Base-by-base conservation (phyloP, 83 land plant genomes). In the Larix sibirica region DNA sequence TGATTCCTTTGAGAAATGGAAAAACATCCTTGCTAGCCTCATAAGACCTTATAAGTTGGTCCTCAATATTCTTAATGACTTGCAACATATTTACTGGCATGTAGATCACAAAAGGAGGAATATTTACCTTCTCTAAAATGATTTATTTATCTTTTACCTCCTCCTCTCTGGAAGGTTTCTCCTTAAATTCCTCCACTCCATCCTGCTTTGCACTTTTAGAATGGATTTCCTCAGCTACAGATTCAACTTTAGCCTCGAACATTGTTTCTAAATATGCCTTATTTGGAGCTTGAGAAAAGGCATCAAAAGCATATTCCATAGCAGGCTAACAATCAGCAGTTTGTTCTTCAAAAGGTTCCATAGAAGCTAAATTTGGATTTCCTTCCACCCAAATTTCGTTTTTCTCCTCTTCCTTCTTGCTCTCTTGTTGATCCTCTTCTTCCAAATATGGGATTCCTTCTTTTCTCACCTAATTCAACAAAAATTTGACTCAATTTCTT, bases 1-100 rank as follows among this genome's bases (percentile, higher is more conserved):
- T 85, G 81, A 62, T 85, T 40, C 90, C 89, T 79, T 89, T 91
- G 65, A 92, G 80, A 79, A 89, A n/a, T 14, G 80, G 74, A 12
- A 91, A 90, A 18, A 90, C 83, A 68, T 92, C 91, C 50, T 79
- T 81, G 17, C 91, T 91, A 36, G 83, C 61, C 21, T 89, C 81
- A 77, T 90, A 89, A 61, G 89, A 80, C 23, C 61, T 67, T 44
- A 24, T 64, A 79, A 92, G 90, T 63, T 92, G 92, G 61, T 23
- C 81, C 69, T 92, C 92, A 23, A 92, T 89, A 62, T 92, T 86
- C 67, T 86, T 88, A 42, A 92, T 83, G 67, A 89, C 91, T 77
- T 92, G 92, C 31, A 85, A 62, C 92, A 92, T 88, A 80, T 86
- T 92, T 33, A 82, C 81, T 50, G 90, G 89, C 85, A 79, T 85